Base-by-base conservation (phyloP, 768 basidiomycete species). In the Psilocybe tampanensis region DNA sequence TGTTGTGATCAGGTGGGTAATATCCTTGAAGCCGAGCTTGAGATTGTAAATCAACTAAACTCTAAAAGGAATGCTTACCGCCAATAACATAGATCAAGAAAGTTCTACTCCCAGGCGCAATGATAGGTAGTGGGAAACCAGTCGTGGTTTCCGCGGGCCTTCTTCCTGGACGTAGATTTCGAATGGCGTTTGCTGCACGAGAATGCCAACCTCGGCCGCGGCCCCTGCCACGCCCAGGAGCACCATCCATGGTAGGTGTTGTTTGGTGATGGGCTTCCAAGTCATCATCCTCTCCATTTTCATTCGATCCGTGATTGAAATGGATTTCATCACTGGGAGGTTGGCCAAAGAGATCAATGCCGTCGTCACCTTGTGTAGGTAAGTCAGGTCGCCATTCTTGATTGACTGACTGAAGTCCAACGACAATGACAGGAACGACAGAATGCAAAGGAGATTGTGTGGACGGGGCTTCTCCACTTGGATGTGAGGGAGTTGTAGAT, bases 61-160 rank as follows among this genome's bases (percentile, higher is more conserved):
- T n/a, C 39, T 58, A 17, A 58, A 52, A 41, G 8, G 56, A 39
- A 48, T 41, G 70, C 80, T 48, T 59, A 85, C 89, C 90, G 49
- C 91, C 90, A 68, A 93, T 91, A 58, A 95, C 93, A 73, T 93
- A 95, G 55, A 95, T 94, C 70, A 94, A 77, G 73, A 94, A 94
- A 17, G 92, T 94, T 61, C 92, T 74, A 44, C 86, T 85, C 7
- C 76, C 78, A 44, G 73, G 67, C 2, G 62, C 60, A 56, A 55
- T 44, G 22, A 51, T 54, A 58, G 60, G 52, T 39, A 29, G 13
- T 24, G 52, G 58, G 34, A 52, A 19, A 59, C 60, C 51, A 39
- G 47, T 18, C 49, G 60, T 54, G 44, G 66, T 44, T 26, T 64
- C 65, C 26, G 56, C 19, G 53, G 52, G 63, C 56, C 73, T 68